Base-by-base conservation (phyloP, 108 stramenopile species). In the Mayamaea pseudoterrestris region DNA sequence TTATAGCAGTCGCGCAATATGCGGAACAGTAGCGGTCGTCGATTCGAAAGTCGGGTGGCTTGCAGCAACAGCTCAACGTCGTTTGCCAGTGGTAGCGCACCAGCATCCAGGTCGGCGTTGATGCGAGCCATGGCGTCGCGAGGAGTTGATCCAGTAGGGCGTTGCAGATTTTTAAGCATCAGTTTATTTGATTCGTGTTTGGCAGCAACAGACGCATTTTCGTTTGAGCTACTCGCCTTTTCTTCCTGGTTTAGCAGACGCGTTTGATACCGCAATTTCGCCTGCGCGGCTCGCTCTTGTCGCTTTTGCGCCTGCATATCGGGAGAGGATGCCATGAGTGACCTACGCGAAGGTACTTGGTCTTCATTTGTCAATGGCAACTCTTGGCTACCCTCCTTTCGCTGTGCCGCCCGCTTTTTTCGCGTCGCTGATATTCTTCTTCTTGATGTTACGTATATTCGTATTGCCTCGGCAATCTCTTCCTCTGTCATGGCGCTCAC, bases 11-110 rank as follows among this genome's bases (percentile, higher is more conserved):
- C 80, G 7, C 31, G 47, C 21, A 88, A 48, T 35, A 88, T 78
- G 26, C 76, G 47, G 13, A 57, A 41, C 2, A 83, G 47, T 3
- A 80, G 26, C 3, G 49, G 48, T 50, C 65, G 68, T 13, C 86
- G 66, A 22, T 71, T 48, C 21, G 52, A 52, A 29, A 88, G 47
- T 32, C 62, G 50, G 8, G 47, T 50, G 3, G 76, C 70, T 41
- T 63, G 31, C 30, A 83, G 30, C 22, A 88, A 72, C 8, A 69
- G 49, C 29, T 66, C 42, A n/a, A 88, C 58, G 53, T 88, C 81
- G 20, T 45, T 43, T 25, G 52, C 21, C 0, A 60, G 43, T 17
- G 78, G 78, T 11, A 60, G 16, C 23, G 27, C 12, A 11, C 60
- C 64, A n/a, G 25, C 16, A 42, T 87, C 73, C 44, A 87, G 51